Conservation (phyloP, 306 rosid genomes). For the Trifolium pratense region DNA sequence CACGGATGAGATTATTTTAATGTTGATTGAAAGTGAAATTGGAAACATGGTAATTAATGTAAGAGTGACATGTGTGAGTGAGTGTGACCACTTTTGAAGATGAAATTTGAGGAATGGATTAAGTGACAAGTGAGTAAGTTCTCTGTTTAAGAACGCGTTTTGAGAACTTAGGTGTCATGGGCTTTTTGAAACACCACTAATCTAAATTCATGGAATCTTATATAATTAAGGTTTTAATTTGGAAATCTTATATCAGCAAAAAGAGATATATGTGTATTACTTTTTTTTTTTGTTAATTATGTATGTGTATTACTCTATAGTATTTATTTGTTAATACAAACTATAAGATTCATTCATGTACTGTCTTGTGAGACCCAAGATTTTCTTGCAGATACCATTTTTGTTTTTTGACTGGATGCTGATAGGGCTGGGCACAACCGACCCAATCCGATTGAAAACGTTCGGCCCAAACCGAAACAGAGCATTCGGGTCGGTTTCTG, state of each 20-base stretch:
- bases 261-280: not conserved
- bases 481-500: no score
- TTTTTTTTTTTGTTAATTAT: no score
- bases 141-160: conserved; percentile 67
- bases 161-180: conserved; percentile 55
- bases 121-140: conserved; percentile 33
- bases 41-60: not conserved
- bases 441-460: no score
- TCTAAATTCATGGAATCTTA: conserved; percentile 39
- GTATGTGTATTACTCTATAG: no score
- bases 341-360: not conserved
- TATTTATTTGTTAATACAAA: not conserved
- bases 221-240: conserved; percentile 6
- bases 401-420: not conserved
- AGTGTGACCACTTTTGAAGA: conserved; percentile 19
- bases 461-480: no score
- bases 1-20: not conserved
- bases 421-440: no score
- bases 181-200: conserved; percentile 27
- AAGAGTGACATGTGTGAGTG: not conserved
- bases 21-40: conserved; percentile 31
- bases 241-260: conserved; percentile 41
- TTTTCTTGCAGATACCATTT: not conserved
- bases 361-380: not conserved
- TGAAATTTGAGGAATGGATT: conserved; percentile 30